phyloP scores from a whole-genome alignment of 2,329 filamentous ascomycete species.

The Verruconis gallopava region DNA sequence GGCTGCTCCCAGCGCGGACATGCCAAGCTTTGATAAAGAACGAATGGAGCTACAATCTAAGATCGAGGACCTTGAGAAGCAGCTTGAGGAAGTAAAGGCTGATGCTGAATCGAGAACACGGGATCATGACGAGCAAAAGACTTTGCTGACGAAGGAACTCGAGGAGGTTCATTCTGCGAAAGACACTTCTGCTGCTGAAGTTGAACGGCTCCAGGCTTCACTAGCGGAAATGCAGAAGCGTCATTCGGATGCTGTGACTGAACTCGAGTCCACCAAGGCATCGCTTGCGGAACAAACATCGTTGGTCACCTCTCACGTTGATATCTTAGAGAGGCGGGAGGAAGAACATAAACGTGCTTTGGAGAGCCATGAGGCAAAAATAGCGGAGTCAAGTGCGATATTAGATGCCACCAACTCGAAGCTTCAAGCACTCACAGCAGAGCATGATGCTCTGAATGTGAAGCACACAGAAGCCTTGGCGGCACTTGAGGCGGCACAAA shows the following conservation, averaged over 20 bases:
- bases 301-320: slow-evolving; percentile 2
- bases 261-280: not conserved
- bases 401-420: not conserved
- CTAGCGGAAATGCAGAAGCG: not conserved
- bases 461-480: slow-evolving; percentile 1
- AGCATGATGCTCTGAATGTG: not conserved
- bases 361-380: slow-evolving; percentile 1
- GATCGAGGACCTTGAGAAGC: not conserved
- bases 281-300: not conserved
- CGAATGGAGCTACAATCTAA: not conserved
- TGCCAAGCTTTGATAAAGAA: not conserved
- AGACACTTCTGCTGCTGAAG: not conserved
- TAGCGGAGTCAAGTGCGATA: not conserved
- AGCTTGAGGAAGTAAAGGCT: not conserved
- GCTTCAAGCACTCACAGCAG: not conserved
- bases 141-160: not conserved
- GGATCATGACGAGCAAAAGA: not conserved
- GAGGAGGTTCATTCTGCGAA: not conserved
- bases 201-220: not conserved
- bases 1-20: not conserved
- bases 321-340: not conserved
- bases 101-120: not conserved
- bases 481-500: not conserved
- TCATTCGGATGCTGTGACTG: not conserved
- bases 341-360: not conserved